Evolutionary conservation across 2,329 filamentous ascomycete genomes (phyloP).

Genomic region (Xylariaceae sp.): DNA sequence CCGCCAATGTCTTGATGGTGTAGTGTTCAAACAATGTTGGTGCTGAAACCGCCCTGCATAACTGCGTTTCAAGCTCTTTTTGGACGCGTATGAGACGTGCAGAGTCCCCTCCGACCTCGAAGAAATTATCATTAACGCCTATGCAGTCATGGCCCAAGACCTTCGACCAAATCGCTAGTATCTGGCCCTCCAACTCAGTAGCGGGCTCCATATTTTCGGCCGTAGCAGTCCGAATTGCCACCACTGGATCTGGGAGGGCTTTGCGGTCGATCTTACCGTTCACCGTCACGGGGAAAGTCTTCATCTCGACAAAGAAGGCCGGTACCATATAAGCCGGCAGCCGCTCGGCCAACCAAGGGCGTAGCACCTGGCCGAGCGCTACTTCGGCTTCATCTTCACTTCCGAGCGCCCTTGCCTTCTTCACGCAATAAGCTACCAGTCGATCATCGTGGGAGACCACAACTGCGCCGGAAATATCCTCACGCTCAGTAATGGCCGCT

Average conservation of each 20-base stretch:
- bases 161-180: slow-evolving; percentile 34
- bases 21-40: slow-evolving; percentile 37
- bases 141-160: slow-evolving; percentile 35
- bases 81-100: slow-evolving; percentile 36
- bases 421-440: slow-evolving; percentile 41
- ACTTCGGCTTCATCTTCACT: not conserved
- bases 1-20: slow-evolving; percentile 38
- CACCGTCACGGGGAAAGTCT: slow-evolving; percentile 34
- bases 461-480: slow-evolving; percentile 34
- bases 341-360: slow-evolving; percentile 34
- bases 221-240: slow-evolving; percentile 4
- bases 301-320: slow-evolving; percentile 37
- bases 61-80: slow-evolving; percentile 33
- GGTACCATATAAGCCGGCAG: slow-evolving; percentile 40
- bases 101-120: slow-evolving; percentile 40
- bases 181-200: slow-evolving; percentile 31
- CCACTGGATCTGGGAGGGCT: slow-evolving; percentile 34
- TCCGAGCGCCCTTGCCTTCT: slow-evolving; percentile 1
- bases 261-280: slow-evolving; percentile 40
- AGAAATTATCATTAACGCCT: slow-evolving; percentile 38
- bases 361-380: slow-evolving; percentile 26
- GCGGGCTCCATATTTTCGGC: slow-evolving; percentile 9
- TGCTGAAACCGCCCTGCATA: slow-evolving; percentile 30
- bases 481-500: slow-evolving; percentile 29
- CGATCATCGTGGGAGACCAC: slow-evolving; percentile 36